Percentiles rank a stretch among this genome's conserved stretches.
Evolutionary conservation across 164 flowering plant genomes (phyloP).

Genomic region (Piper betle): DNA sequence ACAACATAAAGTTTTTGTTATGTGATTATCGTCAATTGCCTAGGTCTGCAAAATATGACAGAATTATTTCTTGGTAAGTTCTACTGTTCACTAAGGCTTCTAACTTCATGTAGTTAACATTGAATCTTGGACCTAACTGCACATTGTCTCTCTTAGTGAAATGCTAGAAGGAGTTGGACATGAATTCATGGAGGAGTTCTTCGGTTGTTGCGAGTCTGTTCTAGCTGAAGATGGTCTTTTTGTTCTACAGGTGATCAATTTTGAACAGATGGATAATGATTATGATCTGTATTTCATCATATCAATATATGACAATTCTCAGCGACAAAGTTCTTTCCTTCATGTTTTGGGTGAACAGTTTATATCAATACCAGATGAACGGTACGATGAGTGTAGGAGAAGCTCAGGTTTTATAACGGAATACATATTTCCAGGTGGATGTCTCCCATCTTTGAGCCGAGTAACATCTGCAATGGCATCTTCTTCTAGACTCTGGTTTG

Average conservation of each 20-base stretch:
- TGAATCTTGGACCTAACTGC: background rate
- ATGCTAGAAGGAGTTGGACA: conserved; percentile 93
- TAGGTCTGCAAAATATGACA: conserved; percentile 37
- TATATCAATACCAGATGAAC: conserved; percentile 74
- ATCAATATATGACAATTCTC: too few species aligned
- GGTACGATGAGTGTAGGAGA: conserved; percentile 71
- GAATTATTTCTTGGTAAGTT: conserved; percentile 72
- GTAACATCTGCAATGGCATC: conserved; percentile 79
- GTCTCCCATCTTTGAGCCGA: conserved; percentile 66
- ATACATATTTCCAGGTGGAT: conserved; percentile 88
- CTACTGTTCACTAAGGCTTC: background rate
- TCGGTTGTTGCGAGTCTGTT: conserved; percentile 59
- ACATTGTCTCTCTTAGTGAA: conserved; percentile 34
- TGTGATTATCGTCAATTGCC: conserved; percentile 85
- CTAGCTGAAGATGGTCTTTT: conserved; percentile 70
- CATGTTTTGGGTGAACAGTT: conserved; percentile 26
- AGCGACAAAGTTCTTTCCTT: too few species aligned
- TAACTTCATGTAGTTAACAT: background rate
- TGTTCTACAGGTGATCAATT: conserved; percentile 70
- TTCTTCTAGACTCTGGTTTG: conserved; percentile 64
- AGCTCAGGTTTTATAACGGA: conserved; percentile 94
- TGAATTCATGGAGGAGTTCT: conserved; percentile 78
- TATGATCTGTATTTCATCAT: background rate
- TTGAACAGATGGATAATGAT: background rate
- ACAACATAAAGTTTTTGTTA: conserved; percentile 48